A percentile compares a stretch with the other conserved stretches of the same genome.
Conservation (phyloP, 441 rosid species). For the Eutrema salsugineum region DNA sequence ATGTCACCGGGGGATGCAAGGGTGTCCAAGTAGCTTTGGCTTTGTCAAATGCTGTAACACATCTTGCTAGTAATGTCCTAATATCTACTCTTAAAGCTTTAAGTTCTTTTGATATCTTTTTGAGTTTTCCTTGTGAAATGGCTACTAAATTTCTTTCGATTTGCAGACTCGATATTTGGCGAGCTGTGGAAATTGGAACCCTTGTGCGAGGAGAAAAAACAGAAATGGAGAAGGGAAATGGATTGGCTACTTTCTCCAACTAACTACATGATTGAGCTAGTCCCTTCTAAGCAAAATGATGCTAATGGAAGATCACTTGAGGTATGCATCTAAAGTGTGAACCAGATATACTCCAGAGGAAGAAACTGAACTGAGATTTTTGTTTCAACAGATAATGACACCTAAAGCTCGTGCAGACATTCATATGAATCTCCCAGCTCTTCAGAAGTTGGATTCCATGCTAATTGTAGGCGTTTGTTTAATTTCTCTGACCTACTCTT, state of each 20-base stretch:
- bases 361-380: slow-evolving; percentile 18
- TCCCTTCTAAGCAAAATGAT: slow-evolving; percentile 86
- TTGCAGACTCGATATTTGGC: slow-evolving; percentile 82
- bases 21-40: slow-evolving; percentile 80
- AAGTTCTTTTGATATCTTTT: not conserved
- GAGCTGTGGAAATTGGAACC: slow-evolving; percentile 98
- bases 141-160: slow-evolving; percentile 11
- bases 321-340: slow-evolving; percentile 38
- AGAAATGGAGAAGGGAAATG: slow-evolving; percentile 87
- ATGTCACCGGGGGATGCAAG: slow-evolving; percentile 74
- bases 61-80: slow-evolving; percentile 68
- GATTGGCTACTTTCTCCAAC: slow-evolving; percentile 96
- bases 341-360: not conserved
- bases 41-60: slow-evolving; percentile 82
- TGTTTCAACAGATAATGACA: slow-evolving; percentile 80
- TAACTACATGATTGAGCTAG: slow-evolving; percentile 92
- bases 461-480: slow-evolving; percentile 58
- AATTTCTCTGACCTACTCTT: not conserved
- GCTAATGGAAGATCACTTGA: slow-evolving; percentile 75
- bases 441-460: slow-evolving; percentile 90
- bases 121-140: not conserved
- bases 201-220: slow-evolving; percentile 68
- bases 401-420: slow-evolving; percentile 93
- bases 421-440: slow-evolving; percentile 95
- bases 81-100: not conserved